These are phyloP conservation scores for Cutaneotrichosporon sp. DNA, from an alignment of 1,284 basidiomycete genomes.

Conservation along the genomic window DNA sequence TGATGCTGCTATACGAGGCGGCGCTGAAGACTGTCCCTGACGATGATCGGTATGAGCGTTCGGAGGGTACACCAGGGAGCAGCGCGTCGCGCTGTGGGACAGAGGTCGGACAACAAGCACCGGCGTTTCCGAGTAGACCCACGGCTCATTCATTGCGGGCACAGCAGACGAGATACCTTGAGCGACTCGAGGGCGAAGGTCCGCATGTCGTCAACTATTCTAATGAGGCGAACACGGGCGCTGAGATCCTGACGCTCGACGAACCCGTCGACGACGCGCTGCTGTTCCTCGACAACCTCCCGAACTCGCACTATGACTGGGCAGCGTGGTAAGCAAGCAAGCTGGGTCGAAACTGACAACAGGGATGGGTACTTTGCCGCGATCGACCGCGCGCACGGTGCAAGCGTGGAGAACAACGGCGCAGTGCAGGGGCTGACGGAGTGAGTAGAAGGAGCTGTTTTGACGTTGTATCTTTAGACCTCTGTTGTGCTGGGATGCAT, in stretches of 20 bases:
- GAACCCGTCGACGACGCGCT: conserved; percentile 57
- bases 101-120: conserved; percentile 31
- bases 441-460: not conserved
- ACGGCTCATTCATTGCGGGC: not conserved
- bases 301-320: conserved; percentile 85
- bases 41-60: conserved; percentile 37
- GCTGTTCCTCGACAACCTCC: conserved; percentile 73
- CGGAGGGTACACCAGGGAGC: conserved; percentile 46
- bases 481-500: not conserved
- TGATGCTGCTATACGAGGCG: conserved; percentile 85
- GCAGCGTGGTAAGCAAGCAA: conserved; percentile 40
- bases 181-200: conserved; percentile 17
- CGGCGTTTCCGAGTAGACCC: conserved; percentile 9
- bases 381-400: conserved; percentile 20
- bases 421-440: not conserved
- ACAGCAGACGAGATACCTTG: conserved; percentile 13
- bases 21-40: conserved; percentile 65
- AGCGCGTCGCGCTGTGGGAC: conserved; percentile 19
- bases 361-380: conserved; percentile 29
- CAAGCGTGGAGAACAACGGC: not conserved
- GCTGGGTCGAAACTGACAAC: not conserved
- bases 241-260: conserved; percentile 14
- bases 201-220: conserved; percentile 18
- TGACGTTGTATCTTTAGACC: not conserved
- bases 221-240: conserved; percentile 12